phyloP scores from a whole-genome alignment of 2,329 filamentous ascomycete genomes.

The Alternaria triticina region DNA sequence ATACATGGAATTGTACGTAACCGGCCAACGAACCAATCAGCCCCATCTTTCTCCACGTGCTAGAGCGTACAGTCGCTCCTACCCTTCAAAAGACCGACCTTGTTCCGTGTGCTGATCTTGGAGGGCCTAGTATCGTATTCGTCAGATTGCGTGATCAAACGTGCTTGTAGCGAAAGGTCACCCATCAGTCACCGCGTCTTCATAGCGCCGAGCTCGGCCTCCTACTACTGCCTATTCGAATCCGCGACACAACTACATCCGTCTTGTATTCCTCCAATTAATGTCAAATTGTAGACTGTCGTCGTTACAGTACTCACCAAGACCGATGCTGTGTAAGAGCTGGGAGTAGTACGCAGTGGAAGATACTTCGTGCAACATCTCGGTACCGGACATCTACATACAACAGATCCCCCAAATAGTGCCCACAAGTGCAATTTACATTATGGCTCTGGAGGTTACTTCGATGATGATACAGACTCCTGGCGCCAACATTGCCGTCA shows the following conservation, averaged over 20 bases:
- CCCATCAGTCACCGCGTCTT: slow-evolving; percentile 12
- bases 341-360: background rate
- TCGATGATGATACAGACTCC: background rate
- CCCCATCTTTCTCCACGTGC: background rate
- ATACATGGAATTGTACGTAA: background rate
- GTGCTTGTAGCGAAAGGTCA: slow-evolving; percentile 37
- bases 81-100: background rate
- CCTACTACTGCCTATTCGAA: background rate
- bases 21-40: background rate
- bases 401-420: background rate
- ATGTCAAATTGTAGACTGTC: background rate
- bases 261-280: background rate
- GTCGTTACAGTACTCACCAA: background rate
- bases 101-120: background rate
- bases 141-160: slow-evolving; percentile 42
- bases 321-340: background rate
- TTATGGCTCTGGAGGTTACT: background rate
- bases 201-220: background rate
- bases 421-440: background rate
- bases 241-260: background rate
- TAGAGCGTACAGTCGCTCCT: background rate
- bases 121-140: background rate
- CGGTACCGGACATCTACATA: background rate
- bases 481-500: background rate
- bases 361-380: background rate